Evolutionary conservation across 345 rosid genomes (phyloP), one percentile per base, ranked within the genome.

Genomic region (Fremontodendron californicum): DNA sequence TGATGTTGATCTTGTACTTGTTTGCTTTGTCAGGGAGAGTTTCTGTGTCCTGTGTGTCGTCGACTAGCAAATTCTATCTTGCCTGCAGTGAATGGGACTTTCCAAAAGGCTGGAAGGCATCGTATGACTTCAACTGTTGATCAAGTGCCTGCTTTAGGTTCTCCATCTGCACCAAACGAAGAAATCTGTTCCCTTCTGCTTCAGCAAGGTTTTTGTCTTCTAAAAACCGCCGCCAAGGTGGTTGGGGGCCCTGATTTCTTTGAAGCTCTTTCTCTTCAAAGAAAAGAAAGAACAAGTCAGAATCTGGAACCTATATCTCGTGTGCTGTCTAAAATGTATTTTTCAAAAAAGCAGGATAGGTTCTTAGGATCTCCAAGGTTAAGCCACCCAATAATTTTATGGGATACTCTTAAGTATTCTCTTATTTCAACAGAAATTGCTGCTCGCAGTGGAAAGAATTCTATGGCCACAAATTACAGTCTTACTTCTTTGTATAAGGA

Each of bases 41-140:
- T 96, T 84, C 94, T 96, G 48, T 96, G 99, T 78, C 99, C 99
- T 78, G 93, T 89, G 66, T 96, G 99, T 77, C 98, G 99, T 60
- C 88, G 89, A 45, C 88, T 96, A 49, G 97, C 92, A 74, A 96
- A 96, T 85, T 92, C 95, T 43, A 82, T 88, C 72, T 80, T 96
- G 87, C 97, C 98, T 75, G 88, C 90, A 19, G 78, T 83, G 74
- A 87, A 89, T 48, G 89, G 78, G 67, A 82, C 85, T 83, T 81
- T 83, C 57, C 82, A 76, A 77, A 84, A 83, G 79, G 83, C 84
- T 71, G 71, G 86, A 81, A 85, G 81, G 87, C 89, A 82, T 77
- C 87, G 92, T 60, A 52, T 77, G 81, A 73, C 80, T 76, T 65
- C 90, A 33, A 57, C 31, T 74, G 71, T 66, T 78, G 78, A 51